These are phyloP conservation scores for Gigaspora rosea DNA, from an alignment of 192 early-diverging fungal genomes.

Conservation along the genomic window DNA sequence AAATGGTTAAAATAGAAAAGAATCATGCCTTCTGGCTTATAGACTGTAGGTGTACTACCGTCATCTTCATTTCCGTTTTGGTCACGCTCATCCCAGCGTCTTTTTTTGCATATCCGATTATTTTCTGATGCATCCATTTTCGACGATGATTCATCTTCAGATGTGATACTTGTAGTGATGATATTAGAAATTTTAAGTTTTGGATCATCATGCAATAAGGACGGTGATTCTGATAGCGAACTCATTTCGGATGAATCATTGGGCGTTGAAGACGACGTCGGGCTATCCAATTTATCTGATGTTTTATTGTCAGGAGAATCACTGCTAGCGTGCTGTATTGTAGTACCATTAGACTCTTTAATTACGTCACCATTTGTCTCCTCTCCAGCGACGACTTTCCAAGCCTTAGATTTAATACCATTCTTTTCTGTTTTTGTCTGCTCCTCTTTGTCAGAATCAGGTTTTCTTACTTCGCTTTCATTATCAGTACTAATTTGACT, in stretches of 20 bases:
- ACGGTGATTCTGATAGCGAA: constrained; percentile 12
- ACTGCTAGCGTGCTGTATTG: background rate
- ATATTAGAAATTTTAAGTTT: background rate
- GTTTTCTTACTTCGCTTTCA: background rate
- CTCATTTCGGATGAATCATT: constrained; percentile 19
- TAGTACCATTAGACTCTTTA: constrained; percentile 8
- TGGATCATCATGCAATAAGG: constrained; percentile 10
- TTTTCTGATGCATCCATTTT: background rate
- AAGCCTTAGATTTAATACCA: background rate
- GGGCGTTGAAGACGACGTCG: background rate
- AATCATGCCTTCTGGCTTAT: constrained; percentile 6
- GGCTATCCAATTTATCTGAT: constrained; percentile 1
- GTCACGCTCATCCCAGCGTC: background rate
- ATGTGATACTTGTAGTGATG: background rate
- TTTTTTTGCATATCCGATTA: constrained; percentile 1
- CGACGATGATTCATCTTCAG: constrained; percentile 1
- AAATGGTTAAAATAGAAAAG: background rate
- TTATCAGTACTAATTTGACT: constrained; percentile 3
- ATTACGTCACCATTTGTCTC: background rate
- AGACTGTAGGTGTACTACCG: background rate
- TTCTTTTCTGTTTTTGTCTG: background rate
- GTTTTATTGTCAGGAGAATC: constrained; percentile 3
- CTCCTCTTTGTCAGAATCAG: background rate
- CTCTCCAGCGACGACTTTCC: background rate
- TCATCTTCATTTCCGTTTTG: constrained; percentile 9